A percentile compares a stretch with the other conserved stretches of the same genome.
These are phyloP conservation scores for Kregervanrija delftensis DNA, from an alignment of 805 yeast species.

Conservation along the genomic window DNA sequence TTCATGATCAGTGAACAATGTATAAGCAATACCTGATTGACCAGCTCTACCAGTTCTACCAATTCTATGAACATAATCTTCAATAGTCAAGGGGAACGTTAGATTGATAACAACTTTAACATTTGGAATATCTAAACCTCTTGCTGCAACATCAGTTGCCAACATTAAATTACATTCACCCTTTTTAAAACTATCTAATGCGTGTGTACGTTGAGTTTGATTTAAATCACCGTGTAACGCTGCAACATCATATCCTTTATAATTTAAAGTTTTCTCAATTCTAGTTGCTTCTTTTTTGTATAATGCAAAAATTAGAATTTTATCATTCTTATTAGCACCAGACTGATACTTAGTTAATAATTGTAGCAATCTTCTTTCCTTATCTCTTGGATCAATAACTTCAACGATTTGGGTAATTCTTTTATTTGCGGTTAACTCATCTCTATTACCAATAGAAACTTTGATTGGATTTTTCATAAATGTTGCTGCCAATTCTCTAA, in stretches of 20 bases:
- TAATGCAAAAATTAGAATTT: constrained; percentile 84
- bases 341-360: constrained; percentile 69
- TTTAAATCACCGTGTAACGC: constrained; percentile 95
- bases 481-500: constrained; percentile 80
- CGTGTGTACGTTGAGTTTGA: constrained; percentile 86
- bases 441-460: constrained; percentile 89
- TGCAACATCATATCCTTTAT: constrained; percentile 74
- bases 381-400: constrained; percentile 75
- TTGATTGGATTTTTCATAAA: constrained; percentile 85
- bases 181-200: constrained; percentile 75
- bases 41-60: constrained; percentile 99
- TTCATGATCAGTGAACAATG: constrained; percentile 93
- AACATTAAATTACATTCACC: constrained; percentile 72
- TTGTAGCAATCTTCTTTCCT: constrained; percentile 70
- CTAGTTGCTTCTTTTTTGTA: constrained; percentile 96
- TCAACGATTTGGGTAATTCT: constrained; percentile 91
- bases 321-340: constrained; percentile 60
- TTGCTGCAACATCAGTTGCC: constrained; percentile 98
- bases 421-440: constrained; percentile 90
- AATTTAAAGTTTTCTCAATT: constrained; percentile 66
- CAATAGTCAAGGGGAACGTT: constrained; percentile 85
- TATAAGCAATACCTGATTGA: constrained; percentile 87
- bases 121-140: constrained; percentile 96
- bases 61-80: constrained; percentile 84
- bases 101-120: constrained; percentile 92